phyloP scores from a whole-genome alignment of 2,329 filamentous ascomycete genomes.

The Penicillium sp. region DNA sequence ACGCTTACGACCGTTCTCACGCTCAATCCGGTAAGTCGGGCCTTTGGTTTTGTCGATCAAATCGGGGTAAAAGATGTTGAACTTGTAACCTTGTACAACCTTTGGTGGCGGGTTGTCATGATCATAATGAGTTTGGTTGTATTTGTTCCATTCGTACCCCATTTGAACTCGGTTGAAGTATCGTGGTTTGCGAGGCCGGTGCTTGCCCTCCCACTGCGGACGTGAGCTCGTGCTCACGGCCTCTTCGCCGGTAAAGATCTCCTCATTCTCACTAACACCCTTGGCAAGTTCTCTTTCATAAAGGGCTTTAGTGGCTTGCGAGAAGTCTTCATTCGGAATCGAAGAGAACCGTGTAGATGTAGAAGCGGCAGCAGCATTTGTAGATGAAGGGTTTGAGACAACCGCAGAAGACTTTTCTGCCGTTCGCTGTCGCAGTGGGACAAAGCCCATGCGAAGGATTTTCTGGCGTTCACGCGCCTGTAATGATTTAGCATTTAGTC shows the following conservation, averaged over 20 bases:
- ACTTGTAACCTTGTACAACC: constrained; percentile 98
- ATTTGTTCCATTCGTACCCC: constrained; percentile 99
- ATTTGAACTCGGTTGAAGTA: constrained; percentile 99
- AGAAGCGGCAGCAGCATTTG: constrained; percentile 49
- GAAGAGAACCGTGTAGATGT: constrained; percentile 70
- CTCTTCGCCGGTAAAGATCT: constrained; percentile 92
- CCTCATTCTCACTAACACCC: constrained; percentile 89
- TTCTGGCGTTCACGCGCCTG: constrained; percentile 60
- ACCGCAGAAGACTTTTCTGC: constrained; percentile 35
- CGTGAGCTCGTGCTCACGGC: constrained; percentile 64
- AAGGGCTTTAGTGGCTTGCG: constrained; percentile 80
- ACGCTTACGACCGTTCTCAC: constrained; percentile 83
- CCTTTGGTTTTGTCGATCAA: constrained; percentile 93
- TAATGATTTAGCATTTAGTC: constrained; percentile 7
- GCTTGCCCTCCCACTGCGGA: constrained; percentile 79
- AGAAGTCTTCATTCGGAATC: constrained; percentile 74
- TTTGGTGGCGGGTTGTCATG: constrained; percentile 97
- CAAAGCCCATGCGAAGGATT: constrained; percentile 65
- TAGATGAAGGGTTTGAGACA: constrained; percentile 36
- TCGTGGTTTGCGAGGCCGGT: constrained; percentile 84
- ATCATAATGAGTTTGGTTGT: constrained; percentile 99
- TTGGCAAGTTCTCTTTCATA: constrained; percentile 92
- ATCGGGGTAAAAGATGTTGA: constrained; percentile 99
- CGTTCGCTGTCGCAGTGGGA: constrained; percentile 58
- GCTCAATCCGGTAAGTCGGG: constrained; percentile 92